Evolutionary conservation across 306 rosid genomes (phyloP).

Genomic region (Calophaca sinica): DNA sequence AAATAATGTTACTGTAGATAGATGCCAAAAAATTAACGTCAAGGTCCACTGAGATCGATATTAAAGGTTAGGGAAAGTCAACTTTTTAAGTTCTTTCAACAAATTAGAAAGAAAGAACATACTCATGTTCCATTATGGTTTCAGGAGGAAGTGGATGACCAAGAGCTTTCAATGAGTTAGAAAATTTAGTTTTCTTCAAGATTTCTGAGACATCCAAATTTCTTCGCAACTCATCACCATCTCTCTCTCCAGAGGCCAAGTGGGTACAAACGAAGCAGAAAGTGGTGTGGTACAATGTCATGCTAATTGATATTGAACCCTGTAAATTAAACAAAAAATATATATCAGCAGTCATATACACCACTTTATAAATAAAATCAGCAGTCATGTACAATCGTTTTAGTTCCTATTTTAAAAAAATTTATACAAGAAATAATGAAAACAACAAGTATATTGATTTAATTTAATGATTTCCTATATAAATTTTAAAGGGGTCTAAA

Average conservation of each 20-base stretch:
- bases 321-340: too few relatives aligned
- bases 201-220: conserved; percentile 78
- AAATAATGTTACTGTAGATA: conserved; percentile 68
- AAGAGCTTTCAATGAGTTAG: conserved; percentile 45
- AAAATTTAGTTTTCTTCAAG: conserved; percentile 75
- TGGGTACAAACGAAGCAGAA: conserved; percentile 93
- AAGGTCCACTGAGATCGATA: not conserved
- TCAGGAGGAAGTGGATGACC: conserved; percentile 34
- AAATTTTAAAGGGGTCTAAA: too few relatives aligned
- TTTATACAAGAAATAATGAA: too few relatives aligned
- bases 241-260: conserved; percentile 86
- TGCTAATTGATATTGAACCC: conserved; percentile 90
- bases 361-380: too few relatives aligned
- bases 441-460: too few relatives aligned
- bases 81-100: not conserved
- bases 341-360: too few relatives aligned
- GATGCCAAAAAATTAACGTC: not conserved
- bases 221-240: conserved; percentile 75
- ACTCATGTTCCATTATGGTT: conserved; percentile 79
- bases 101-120: conserved; percentile 33
- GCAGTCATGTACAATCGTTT: too few relatives aligned
- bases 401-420: too few relatives aligned
- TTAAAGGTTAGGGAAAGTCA: not conserved
- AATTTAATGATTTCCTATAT: too few relatives aligned
- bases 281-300: conserved; percentile 66